These are phyloP conservation scores for Alectoria sarmentosa DNA, from an alignment of 495 filamentous ascomycete species.

Conservation along the genomic window DNA sequence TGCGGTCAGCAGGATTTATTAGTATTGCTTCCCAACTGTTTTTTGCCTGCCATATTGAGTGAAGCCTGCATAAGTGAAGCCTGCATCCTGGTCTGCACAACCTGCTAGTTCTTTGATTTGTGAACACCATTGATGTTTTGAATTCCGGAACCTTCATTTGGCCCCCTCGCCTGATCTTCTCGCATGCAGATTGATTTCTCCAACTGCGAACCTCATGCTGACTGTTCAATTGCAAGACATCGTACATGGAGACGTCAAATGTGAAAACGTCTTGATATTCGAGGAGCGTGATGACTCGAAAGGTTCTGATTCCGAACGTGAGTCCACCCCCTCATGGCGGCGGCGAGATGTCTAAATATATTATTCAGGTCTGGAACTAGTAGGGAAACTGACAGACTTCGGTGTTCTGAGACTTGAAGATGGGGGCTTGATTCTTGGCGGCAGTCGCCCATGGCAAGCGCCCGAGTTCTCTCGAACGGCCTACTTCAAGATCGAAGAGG, in stretches of 20 bases:
- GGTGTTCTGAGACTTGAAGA: constrained; percentile 23
- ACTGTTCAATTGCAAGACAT: constrained; percentile 19
- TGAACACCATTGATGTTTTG: background rate
- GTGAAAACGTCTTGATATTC: constrained; percentile 30
- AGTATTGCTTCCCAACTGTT: background rate
- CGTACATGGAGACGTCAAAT: constrained; percentile 30
- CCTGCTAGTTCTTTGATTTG: background rate
- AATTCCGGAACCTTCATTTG: background rate
- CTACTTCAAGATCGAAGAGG: constrained; percentile 28
- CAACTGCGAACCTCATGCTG: background rate
- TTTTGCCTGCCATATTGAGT: background rate
- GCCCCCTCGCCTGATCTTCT: background rate
- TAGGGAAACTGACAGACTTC: constrained; percentile 29
- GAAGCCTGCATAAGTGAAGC: background rate
- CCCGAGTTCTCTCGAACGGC: constrained; percentile 26
- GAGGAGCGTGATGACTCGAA: constrained; percentile 16
- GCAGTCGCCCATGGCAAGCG: constrained; percentile 30
- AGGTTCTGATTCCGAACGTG: background rate
- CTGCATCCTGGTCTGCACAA: background rate
- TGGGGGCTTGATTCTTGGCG: constrained; percentile 22
- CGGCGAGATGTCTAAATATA: background rate
- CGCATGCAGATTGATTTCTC: background rate
- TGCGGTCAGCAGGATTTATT: constrained; percentile 22
- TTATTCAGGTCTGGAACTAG: constrained; percentile 16
- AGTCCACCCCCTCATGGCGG: background rate